Evolutionary conservation across 2,329 filamentous ascomycete genomes (phyloP).

Genomic region (Trichoderma sp.): DNA sequence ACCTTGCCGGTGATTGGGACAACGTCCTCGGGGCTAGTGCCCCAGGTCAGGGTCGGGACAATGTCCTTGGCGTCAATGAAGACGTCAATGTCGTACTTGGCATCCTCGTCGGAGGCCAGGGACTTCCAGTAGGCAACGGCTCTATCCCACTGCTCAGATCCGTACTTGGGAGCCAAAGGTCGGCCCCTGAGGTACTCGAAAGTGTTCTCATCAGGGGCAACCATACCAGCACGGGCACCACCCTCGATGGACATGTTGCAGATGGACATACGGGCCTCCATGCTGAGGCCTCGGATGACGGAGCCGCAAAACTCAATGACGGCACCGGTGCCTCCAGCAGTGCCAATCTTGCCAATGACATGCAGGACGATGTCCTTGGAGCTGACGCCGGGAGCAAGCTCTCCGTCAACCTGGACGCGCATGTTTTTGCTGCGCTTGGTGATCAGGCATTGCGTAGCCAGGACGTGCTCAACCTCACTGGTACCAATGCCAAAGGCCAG

Average conservation of each 20-base stretch:
- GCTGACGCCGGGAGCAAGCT: conserved; percentile 84
- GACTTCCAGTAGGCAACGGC: conserved; percentile 85
- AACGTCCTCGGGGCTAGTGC: conserved; percentile 93
- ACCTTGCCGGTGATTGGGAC: conserved; percentile 91
- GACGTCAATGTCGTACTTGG: conserved; percentile 85
- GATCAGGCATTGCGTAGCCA: conserved; percentile 93
- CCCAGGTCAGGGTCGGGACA: conserved; percentile 90
- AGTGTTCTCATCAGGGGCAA: conserved; percentile 89
- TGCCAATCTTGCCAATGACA: conserved; percentile 90
- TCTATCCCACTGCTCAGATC: conserved; percentile 84
- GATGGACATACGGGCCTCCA: conserved; percentile 98
- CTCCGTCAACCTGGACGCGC: conserved; percentile 91
- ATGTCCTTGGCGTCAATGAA: conserved; percentile 92
- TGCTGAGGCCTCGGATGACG: conserved; percentile 82
- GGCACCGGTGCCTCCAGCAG: conserved; percentile 87
- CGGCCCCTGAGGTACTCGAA: conserved; percentile 93
- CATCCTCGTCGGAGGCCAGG: conserved; percentile 79
- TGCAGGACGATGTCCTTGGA: conserved; percentile 95
- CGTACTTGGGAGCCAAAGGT: conserved; percentile 80
- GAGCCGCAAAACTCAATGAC: conserved; percentile 98
- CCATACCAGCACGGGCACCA: conserved; percentile 92
- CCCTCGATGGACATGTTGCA: conserved; percentile 99
- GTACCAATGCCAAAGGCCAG: conserved; percentile 97
- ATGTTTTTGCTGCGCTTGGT: conserved; percentile 98
- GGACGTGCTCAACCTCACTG: conserved; percentile 96